Base-by-base conservation (phyloP, 2,329 filamentous ascomycete species). In the Whalleya microplaca region DNA sequence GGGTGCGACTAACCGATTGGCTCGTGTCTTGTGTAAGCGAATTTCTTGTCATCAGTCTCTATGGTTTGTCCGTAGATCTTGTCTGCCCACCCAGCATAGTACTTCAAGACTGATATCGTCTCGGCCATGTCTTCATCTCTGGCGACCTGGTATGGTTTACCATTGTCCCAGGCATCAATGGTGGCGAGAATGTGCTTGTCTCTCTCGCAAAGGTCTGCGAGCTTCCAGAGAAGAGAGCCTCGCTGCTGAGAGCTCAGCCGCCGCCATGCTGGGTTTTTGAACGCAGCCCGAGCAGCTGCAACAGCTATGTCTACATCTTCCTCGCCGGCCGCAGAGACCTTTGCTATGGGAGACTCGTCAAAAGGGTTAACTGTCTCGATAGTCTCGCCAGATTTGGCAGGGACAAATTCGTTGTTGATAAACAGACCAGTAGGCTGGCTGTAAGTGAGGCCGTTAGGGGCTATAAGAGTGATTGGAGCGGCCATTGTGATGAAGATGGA, bases 391-490 rank as follows among this genome's bases (percentile, higher is more conserved):
- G 96, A 91, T 62, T 89, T 86, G 73, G 86, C 83, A 75, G 89
- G 86, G 63, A 96, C 85, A 79, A 88, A 97, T 78, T 97, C 89
- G 76, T 93, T 93, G 84, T 95, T 93, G 84, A 96, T 95, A 84
- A 91, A 95, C 59, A 69, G 10, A 48, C 45, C 45, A 9, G 45
- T 48, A 16, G 45, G 45, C 23, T 48, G 45, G 45, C 27, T 40
- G 16, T 21, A 48, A 14, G 45, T 37, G 4, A n/a, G 19, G 2
- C 21, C 21, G 45, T 48, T 48, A 8, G 45, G 45, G 9, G 45
- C 45, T 20, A 27, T 48, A 2, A 48, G 19, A 18, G 27, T 48
- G 23, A 48, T 37, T 21, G 45, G 23, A 6, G 12, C 29, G 16
- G 45, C 45, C 45, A 48, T 48, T 16, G 2, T 48, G 27, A 45